A percentile compares a stretch with the other conserved stretches of the same genome.
Conservation (phyloP, 106 monocot species). For the Dioscorea zingiberensis region DNA sequence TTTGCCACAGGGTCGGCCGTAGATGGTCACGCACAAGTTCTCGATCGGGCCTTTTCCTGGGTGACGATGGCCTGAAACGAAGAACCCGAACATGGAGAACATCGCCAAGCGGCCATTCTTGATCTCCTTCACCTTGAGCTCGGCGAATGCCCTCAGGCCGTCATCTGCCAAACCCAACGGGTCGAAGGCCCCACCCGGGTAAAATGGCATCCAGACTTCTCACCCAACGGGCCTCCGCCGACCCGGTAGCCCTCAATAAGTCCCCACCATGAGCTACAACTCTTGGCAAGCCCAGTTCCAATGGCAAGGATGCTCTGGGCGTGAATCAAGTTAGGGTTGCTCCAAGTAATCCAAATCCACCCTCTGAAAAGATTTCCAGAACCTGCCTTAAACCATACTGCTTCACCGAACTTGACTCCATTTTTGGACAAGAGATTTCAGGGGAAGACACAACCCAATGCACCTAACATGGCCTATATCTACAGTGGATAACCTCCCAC, state of each 20-base stretch:
- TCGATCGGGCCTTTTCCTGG: constrained; percentile 17
- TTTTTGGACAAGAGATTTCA: constrained; percentile 9
- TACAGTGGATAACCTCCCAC: constrained; percentile 13
- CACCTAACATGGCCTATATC: constrained; percentile 17
- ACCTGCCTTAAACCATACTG: constrained; percentile 16
- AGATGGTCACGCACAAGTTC: constrained; percentile 10
- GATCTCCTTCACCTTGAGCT: constrained; percentile 21
- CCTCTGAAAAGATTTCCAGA: constrained; percentile 9
- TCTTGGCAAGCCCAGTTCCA: constrained; percentile 15
- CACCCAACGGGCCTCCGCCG: constrained; percentile 15
- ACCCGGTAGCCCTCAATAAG: constrained; percentile 18
- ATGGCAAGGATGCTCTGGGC: constrained; percentile 24
- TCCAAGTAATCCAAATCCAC: constrained; percentile 17
- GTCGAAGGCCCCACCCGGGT: constrained; percentile 14
- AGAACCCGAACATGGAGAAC: constrained; percentile 16
- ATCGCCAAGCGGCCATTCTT: constrained; percentile 11
- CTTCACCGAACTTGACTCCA: constrained; percentile 16
- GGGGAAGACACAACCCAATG: constrained; percentile 15
- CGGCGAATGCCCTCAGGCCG: constrained; percentile 17
- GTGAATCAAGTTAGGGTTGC: constrained; percentile 17
- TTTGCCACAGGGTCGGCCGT: constrained; percentile 13
- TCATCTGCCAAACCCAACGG: constrained; percentile 18
- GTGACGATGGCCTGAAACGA: constrained; percentile 15
- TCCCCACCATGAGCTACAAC: constrained; percentile 17
- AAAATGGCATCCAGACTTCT: constrained; percentile 5